These are phyloP conservation scores for Nepenthes alata DNA, from an alignment of 179 eudicot species.

Conservation along the genomic window DNA sequence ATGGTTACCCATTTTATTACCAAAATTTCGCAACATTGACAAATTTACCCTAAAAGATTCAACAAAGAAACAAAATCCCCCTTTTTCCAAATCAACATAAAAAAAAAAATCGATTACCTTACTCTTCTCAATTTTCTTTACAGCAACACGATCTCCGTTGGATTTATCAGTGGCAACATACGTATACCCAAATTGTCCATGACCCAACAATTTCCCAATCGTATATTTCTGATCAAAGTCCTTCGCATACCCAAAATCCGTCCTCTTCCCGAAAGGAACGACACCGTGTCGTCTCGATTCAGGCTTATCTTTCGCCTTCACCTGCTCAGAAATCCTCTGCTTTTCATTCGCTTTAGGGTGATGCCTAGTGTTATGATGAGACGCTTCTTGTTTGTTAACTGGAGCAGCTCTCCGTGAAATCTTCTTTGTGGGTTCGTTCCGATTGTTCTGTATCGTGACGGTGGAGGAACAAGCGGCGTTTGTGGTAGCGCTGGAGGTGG, in stretches of 20 bases:
- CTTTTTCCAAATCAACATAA: neutral
- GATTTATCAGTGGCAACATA: constrained; percentile 71
- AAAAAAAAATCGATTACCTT: constrained; percentile 34
- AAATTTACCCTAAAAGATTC: neutral
- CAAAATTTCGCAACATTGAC: too few relatives aligned
- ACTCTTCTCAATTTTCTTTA: constrained; percentile 83
- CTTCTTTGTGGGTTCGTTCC: constrained; percentile 13
- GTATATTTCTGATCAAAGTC: constrained; percentile 54
- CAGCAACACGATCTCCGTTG: constrained; percentile 84
- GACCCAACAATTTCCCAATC: constrained; percentile 88
- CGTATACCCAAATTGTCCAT: constrained; percentile 96
- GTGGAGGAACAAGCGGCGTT: constrained; percentile 2
- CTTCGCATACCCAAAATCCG: constrained; percentile 84
- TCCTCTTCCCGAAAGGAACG: constrained; percentile 64
- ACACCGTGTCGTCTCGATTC: constrained; percentile 23
- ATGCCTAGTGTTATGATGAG: neutral
- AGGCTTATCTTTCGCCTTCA: constrained; percentile 12
- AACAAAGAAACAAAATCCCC: neutral
- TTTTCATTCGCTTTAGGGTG: constrained; percentile 3
- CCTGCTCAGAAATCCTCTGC: constrained; percentile 11
- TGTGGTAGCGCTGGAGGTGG: constrained; percentile 19
- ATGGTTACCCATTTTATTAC: neutral
- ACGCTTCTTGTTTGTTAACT: constrained; percentile 12
- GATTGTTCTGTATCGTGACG: constrained; percentile 15
- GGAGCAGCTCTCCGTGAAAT: constrained; percentile 8